phyloP scores from a whole-genome alignment of 2,329 filamentous ascomycete genomes.

The Ophiostoma sp. region DNA sequence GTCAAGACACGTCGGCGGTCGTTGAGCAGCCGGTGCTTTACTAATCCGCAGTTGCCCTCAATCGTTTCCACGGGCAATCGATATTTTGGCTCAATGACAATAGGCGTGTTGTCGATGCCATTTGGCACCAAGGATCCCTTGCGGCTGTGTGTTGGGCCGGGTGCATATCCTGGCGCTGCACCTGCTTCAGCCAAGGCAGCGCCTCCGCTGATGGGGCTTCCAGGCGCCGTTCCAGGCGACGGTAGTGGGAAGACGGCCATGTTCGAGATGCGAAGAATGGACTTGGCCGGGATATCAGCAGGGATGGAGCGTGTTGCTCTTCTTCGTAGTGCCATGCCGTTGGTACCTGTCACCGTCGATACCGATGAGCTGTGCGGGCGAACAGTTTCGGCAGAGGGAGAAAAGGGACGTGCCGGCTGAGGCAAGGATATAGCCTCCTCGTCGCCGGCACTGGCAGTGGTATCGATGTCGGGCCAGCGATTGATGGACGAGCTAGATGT shows the following conservation, averaged over 20 bases:
- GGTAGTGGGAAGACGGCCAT: conserved; percentile 49
- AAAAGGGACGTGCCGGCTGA: conserved; percentile 10
- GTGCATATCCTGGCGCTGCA: conserved; percentile 22
- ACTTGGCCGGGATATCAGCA: conserved; percentile 68
- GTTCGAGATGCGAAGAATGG: conserved; percentile 77
- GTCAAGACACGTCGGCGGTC: conserved; percentile 86
- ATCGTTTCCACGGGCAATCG: conserved; percentile 72
- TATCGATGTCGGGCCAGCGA: conserved; percentile 83
- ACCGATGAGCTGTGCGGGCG: conserved; percentile 29
- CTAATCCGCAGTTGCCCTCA: conserved; percentile 88
- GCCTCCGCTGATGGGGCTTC: conserved; percentile 41
- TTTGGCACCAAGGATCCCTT: conserved; percentile 53
- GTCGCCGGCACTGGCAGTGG: conserved; percentile 38
- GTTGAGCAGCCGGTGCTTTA: conserved; percentile 88
- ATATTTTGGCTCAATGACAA: conserved; percentile 57
- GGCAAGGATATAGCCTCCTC: conserved; percentile 14
- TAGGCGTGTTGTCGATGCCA: conserved; percentile 37
- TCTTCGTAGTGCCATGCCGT: conserved; percentile 24
- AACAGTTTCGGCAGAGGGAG: conserved; percentile 19
- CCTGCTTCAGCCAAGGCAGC: conserved; percentile 24
- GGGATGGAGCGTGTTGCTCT: conserved; percentile 33
- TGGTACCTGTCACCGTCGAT: conserved; percentile 36
- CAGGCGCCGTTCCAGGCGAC: background rate
- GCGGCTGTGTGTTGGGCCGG: conserved; percentile 34
- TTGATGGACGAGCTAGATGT: conserved; percentile 89